phyloP scores from a whole-genome alignment of 1,139 yeast genomes.

The Blastobotrys illinoisensis region DNA sequence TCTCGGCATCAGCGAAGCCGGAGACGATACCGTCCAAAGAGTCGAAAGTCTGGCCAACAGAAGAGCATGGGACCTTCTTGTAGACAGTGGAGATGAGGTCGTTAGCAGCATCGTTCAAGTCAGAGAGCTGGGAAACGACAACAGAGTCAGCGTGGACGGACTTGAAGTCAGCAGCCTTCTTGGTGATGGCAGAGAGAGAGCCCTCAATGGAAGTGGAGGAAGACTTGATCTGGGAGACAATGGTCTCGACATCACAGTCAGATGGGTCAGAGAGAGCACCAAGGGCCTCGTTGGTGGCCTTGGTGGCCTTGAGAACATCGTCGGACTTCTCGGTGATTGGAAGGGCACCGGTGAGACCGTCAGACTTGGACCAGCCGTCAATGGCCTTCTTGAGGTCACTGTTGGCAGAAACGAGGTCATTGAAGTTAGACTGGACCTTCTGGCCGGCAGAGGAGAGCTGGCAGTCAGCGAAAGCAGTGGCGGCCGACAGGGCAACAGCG shows the following conservation, averaged over 20 bases:
- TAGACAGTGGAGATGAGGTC: conserved; percentile 6
- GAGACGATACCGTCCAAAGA: conserved; percentile 1
- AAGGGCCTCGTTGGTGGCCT: conserved; percentile 6
- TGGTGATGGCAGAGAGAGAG: conserved; percentile 2
- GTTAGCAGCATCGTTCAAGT: conserved; percentile 3
- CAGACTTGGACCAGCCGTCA: conserved; percentile 1
- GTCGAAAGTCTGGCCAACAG: conserved; percentile 6
- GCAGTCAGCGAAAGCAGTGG: conserved; percentile 7
- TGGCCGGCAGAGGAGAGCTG: conserved; percentile 5
- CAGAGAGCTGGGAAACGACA: not conserved
- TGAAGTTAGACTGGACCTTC: not conserved
- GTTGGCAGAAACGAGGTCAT: conserved; percentile 1
- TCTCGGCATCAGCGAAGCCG: conserved; percentile 3
- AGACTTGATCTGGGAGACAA: not conserved
- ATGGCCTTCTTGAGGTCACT: conserved; percentile 6
- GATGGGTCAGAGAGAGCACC: not conserved
- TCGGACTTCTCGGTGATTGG: conserved; percentile 8
- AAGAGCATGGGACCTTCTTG: conserved; percentile 3
- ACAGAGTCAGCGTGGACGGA: not conserved
- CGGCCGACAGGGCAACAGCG: conserved; percentile 5
- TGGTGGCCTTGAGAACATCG: conserved; percentile 5
- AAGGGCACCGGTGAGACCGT: conserved; percentile 8
- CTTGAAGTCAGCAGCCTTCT: conserved; percentile 4
- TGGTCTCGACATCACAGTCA: conserved; percentile 3
- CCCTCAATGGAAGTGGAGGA: conserved; percentile 1